phyloP scores from a whole-genome alignment of 1,139 yeast genomes.

The Yarrowia galli region DNA sequence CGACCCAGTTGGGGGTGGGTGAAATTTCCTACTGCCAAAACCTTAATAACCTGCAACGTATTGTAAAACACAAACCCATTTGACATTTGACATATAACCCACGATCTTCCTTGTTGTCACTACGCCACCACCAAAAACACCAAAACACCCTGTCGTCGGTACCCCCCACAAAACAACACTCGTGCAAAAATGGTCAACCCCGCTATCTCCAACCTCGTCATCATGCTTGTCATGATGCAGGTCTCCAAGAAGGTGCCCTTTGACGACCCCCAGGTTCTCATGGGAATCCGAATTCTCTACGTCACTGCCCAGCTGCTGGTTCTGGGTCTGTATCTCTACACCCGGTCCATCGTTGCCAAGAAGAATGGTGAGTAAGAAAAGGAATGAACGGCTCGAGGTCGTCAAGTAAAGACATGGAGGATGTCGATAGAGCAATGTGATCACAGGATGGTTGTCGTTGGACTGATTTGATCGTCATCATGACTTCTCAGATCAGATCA shows the following conservation, averaged over 20 bases:
- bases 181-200: constrained; percentile 67
- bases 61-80: background rate
- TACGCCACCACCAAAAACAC: constrained; percentile 6
- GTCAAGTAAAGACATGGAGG: background rate
- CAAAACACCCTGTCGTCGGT: background rate
- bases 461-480: no score
- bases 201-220: constrained; percentile 80
- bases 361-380: constrained; percentile 63
- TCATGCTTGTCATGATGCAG: constrained; percentile 98
- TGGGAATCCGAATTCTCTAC: constrained; percentile 81
- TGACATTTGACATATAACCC: background rate
- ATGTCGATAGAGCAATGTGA: no score
- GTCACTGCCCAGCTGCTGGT: constrained; percentile 70
- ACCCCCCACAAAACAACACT: no score
- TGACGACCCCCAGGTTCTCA: constrained; percentile 78
- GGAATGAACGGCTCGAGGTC: background rate
- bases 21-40: constrained; percentile 3
- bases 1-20: background rate
- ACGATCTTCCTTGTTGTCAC: constrained; percentile 3
- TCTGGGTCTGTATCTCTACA: constrained; percentile 68
- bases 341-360: constrained; percentile 65
- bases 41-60: constrained; percentile 24
- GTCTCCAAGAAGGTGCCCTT: constrained; percentile 87
- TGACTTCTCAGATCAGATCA: no score
- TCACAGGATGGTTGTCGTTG: no score